A percentile compares a stretch with the other conserved stretches of the same genome.
Conservation (phyloP, 768 basidiomycete genomes). For the Serendipita indica region DNA sequence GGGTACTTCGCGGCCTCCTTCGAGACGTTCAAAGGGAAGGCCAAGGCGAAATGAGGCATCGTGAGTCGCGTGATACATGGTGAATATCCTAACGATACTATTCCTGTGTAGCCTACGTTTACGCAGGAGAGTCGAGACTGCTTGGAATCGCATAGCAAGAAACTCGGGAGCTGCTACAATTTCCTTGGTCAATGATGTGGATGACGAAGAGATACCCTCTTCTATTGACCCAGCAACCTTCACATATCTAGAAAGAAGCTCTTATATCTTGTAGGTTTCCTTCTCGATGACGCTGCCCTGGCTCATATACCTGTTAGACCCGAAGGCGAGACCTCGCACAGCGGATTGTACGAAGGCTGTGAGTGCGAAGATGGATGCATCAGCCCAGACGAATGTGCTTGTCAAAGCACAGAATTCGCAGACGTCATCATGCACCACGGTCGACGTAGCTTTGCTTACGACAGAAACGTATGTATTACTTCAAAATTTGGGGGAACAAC, state of each 20-base stretch:
- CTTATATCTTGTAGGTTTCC: neutral
- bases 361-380: neutral
- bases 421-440: neutral
- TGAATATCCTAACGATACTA: too few species aligned
- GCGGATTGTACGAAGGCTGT: neutral
- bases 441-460: neutral
- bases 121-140: too few species aligned
- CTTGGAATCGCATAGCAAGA: neutral
- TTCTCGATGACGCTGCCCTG: neutral
- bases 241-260: neutral
- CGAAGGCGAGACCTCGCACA: neutral
- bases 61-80: too few species aligned
- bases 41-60: too few species aligned
- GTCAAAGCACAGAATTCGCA: neutral
- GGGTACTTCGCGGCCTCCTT: too few species aligned
- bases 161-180: neutral
- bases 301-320: neutral
- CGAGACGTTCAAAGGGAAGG: too few species aligned
- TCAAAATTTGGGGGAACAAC: neutral
- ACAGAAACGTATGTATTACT: neutral
- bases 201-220: slow-evolving; percentile 1
- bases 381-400: neutral
- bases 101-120: too few species aligned
- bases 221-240: slow-evolving; percentile 1
- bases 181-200: neutral